Base-by-base conservation (phyloP, 768 basidiomycete species). In the Imleria badia region DNA sequence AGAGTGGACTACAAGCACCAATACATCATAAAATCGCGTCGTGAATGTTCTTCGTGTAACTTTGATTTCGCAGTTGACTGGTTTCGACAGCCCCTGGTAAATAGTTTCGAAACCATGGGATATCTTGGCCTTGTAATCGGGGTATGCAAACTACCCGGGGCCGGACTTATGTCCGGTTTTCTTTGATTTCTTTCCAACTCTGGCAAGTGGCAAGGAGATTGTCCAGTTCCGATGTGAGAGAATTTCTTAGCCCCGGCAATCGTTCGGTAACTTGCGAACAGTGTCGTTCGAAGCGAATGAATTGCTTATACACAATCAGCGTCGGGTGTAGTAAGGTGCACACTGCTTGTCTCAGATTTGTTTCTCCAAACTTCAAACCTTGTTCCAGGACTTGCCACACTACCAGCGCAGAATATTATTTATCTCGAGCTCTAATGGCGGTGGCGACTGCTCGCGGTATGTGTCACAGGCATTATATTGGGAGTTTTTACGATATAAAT, bases 261-360 rank as follows among this genome's bases (percentile, higher is more conserved):
- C 45, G 42, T 48, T 19, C 48, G 52, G 63, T 54, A 58, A 52
- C 43, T 52, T 53, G 45, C 52, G 55, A 55, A 45, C 17, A 38
- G 26, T 66, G 52, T 58, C 59, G 62, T 29, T 34, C 41, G 43
- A 40, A 62, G 59, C 59, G 55, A 67, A 46, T 67, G 58, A 69
- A 67, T 69, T 65, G 60, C 56, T 63, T 67, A 59, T 56, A 45
- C 48, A 53, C 52, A 36, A 47, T 31, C 29, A 31, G 42, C 26
- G 56, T 66, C 67, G 65, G 67, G 33, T 54, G 52, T 66, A 26
- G 26, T 26, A 61, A 64, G 61, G 66, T 68, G 59, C 26, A 26
- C 26, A 26, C 26, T 58, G 61, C 59, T 47, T 31, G 36, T 47
- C 34, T 46, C 26, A 26, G 26, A 20, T 43, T 46, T 48, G 41